Percentiles rank a stretch among this genome's conserved stretches.
These are phyloP conservation scores for Metschnikowia kunwiensis DNA, from an alignment of 805 yeast species.

Conservation along the genomic window DNA sequence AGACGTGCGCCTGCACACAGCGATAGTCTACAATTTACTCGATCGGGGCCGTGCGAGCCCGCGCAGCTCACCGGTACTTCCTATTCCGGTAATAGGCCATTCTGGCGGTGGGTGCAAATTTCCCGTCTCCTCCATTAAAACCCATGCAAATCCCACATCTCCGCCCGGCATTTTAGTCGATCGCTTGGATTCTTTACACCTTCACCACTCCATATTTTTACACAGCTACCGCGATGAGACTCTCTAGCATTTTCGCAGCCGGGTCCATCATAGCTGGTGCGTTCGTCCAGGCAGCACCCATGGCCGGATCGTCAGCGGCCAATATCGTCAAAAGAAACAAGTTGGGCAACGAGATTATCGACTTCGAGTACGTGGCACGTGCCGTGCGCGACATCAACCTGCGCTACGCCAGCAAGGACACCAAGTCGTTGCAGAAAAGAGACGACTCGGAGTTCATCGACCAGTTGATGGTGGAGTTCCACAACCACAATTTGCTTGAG, in stretches of 20 bases:
- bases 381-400: conserved; percentile 13
- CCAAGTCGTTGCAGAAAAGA: conserved; percentile 13
- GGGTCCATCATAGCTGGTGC: conserved; percentile 19
- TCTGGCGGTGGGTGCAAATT: conserved; percentile 18
- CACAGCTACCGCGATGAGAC: conserved; percentile 17
- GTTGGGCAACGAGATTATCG: conserved; percentile 14
- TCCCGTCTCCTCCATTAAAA: conserved; percentile 4
- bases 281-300: conserved; percentile 25
- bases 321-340: conserved; percentile 15
- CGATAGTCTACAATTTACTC: conserved; percentile 4
- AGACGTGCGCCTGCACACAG: background rate
- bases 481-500: conserved; percentile 15
- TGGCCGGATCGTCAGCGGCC: conserved; percentile 12
- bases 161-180: too few relatives aligned
- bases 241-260: conserved; percentile 18
- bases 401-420: conserved; percentile 11
- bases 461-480: conserved; percentile 18
- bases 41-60: conserved; percentile 8
- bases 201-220: too few relatives aligned
- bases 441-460: conserved; percentile 18
- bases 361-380: conserved; percentile 16
- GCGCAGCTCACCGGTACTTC: conserved; percentile 7
- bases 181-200: too few relatives aligned
- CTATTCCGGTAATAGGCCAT: conserved; percentile 13
- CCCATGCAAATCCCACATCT: conserved; percentile 1